Conservation (phyloP, 306 rosid species). For the Vigna mungo region DNA sequence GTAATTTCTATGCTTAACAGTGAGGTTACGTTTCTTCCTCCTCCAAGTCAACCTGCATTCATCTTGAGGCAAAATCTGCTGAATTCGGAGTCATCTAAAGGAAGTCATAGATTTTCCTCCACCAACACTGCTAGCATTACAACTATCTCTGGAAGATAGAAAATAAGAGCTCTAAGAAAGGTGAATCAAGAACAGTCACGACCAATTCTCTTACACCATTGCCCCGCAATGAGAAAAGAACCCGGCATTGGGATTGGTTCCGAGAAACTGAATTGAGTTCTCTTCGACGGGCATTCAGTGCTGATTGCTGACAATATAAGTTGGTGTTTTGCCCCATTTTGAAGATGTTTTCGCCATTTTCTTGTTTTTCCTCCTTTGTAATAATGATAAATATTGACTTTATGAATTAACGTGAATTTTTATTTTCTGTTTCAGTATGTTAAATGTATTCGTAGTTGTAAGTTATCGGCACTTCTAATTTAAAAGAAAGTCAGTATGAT, state of each 20-base stretch:
- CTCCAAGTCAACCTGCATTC: conserved; percentile 44
- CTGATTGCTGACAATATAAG: not conserved
- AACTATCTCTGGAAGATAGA: conserved; percentile 14
- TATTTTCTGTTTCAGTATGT: too few relatives aligned
- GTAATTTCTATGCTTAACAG: conserved; percentile 46
- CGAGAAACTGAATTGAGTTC: not conserved
- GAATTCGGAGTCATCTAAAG: not conserved
- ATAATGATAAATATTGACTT: not conserved
- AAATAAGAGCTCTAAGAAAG: not conserved
- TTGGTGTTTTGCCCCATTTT: not conserved
- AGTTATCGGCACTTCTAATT: too few relatives aligned
- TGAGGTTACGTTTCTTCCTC: conserved; percentile 40
- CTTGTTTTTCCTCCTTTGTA: not conserved
- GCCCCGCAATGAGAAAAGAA: not conserved
- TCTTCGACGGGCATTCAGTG: not conserved
- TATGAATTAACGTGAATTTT: too few relatives aligned
- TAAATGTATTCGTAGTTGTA: too few relatives aligned
- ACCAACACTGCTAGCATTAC: conserved; percentile 12
- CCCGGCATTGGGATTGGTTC: not conserved
- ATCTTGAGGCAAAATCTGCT: conserved; percentile 8
- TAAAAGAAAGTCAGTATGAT: too few relatives aligned
- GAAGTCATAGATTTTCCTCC: not conserved
- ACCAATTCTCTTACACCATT: not conserved
- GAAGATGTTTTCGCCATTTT: not conserved
- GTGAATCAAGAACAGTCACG: not conserved